phyloP scores from a whole-genome alignment of 1,139 yeast genomes.

The Sugiyamaella xylanicola region DNA sequence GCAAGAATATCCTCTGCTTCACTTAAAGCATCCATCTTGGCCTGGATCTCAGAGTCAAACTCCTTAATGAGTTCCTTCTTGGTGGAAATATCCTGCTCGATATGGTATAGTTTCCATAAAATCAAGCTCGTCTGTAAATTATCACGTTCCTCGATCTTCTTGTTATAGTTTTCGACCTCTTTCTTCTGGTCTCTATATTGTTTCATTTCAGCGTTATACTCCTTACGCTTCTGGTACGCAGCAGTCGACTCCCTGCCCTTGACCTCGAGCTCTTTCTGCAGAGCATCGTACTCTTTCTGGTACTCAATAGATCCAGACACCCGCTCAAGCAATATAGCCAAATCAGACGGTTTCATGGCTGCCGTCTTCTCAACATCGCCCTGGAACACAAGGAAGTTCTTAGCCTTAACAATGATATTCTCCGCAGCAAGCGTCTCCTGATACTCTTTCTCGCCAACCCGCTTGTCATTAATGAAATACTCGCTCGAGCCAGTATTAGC shows the following conservation, averaged over 20 bases:
- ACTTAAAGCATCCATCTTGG: constrained; percentile 22
- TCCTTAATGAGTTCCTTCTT: constrained; percentile 28
- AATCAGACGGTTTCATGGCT: constrained; percentile 76
- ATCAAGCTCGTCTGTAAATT: constrained; percentile 54
- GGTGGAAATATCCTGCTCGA: constrained; percentile 51
- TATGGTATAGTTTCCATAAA: constrained; percentile 69
- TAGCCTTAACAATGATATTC: constrained; percentile 83
- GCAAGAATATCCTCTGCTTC: constrained; percentile 25
- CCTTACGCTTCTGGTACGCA: constrained; percentile 70
- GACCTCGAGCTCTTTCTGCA: constrained; percentile 65
- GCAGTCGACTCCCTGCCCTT: constrained; percentile 61
- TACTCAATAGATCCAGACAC: constrained; percentile 80
- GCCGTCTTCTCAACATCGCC: constrained; percentile 97
- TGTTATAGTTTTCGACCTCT: constrained; percentile 71
- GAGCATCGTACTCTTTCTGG: constrained; percentile 64
- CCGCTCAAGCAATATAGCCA: constrained; percentile 74
- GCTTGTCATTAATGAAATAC: constrained; percentile 64
- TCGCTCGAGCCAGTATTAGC: constrained; percentile 60
- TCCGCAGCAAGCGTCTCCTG: constrained; percentile 69
- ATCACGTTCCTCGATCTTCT: constrained; percentile 50
- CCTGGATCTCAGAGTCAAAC: constrained; percentile 43
- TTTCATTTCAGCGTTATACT: constrained; percentile 72
- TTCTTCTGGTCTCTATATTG: constrained; percentile 76
- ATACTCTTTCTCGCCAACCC: constrained; percentile 68
- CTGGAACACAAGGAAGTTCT: constrained; percentile 91